phyloP scores from a whole-genome alignment of 1,139 yeast species.

The Suhomyces anneliseae region DNA sequence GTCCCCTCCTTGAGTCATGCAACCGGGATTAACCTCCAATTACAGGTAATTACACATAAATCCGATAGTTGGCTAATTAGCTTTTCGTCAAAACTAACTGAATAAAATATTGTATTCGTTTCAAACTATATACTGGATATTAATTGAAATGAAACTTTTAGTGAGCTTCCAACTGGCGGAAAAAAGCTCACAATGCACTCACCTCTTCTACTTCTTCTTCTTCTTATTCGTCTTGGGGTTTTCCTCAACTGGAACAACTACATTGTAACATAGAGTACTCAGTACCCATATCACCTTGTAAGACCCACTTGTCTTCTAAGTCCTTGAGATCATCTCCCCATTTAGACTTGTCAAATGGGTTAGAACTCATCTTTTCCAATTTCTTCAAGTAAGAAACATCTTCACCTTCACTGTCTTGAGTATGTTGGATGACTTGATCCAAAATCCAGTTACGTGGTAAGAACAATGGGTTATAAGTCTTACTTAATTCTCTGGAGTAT shows the following conservation, averaged over 20 bases:
- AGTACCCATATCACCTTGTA: constrained; percentile 46
- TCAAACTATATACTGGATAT: no score
- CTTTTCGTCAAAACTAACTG: no score
- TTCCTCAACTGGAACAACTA: constrained; percentile 57
- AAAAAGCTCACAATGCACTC: no score
- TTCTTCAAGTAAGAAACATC: constrained; percentile 49
- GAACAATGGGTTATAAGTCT: constrained; percentile 67
- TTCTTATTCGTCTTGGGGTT: no score
- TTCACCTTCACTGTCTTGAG: constrained; percentile 37
- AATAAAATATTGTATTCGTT: no score
- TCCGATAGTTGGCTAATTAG: no score
- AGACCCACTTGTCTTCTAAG: constrained; percentile 54
- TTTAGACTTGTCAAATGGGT: constrained; percentile 57
- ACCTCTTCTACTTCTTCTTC: no score
- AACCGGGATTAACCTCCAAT: no score
- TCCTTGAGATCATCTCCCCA: constrained; percentile 70
- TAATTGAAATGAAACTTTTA: no score
- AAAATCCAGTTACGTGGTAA: constrained; percentile 85
- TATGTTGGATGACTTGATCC: constrained; percentile 70
- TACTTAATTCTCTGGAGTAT: constrained; percentile 42
- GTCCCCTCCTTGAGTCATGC: no score
- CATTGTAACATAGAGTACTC: constrained; percentile 60
- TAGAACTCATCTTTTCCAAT: constrained; percentile 57
- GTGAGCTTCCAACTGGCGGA: no score
- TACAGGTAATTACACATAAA: no score